Conservation (phyloP, 1,284 basidiomycete species). For the Malassezia arunalokei region DNA sequence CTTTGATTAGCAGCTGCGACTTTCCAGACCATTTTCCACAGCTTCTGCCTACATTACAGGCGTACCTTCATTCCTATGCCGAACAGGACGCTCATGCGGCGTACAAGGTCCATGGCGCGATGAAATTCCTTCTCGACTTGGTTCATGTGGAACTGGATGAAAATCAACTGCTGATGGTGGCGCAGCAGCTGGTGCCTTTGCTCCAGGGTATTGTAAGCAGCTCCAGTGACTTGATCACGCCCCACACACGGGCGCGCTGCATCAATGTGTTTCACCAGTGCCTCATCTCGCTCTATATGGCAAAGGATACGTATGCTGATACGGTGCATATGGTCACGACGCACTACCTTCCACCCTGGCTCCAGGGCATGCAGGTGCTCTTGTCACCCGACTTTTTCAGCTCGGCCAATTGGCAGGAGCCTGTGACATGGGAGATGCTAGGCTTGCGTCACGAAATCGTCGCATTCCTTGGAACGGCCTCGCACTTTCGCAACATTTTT, state of each 20-base stretch:
- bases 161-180: conserved; percentile 33
- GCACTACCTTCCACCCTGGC: conserved; percentile 72
- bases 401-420: conserved; percentile 4
- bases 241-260: conserved; percentile 56
- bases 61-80: conserved; percentile 18
- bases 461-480: conserved; percentile 34
- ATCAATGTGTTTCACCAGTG: conserved; percentile 83
- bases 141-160: conserved; percentile 42
- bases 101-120: conserved; percentile 29
- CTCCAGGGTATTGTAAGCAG: conserved; percentile 28
- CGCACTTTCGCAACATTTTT: conserved; percentile 31
- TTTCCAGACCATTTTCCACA: conserved; percentile 41
- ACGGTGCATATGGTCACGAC: conserved; percentile 70
- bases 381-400: conserved; percentile 2
- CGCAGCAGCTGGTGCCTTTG: conserved; percentile 31
- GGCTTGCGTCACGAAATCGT: conserved; percentile 30
- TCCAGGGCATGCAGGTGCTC: conserved; percentile 24
- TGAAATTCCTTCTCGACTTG: conserved; percentile 37
- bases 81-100: conserved; percentile 1
- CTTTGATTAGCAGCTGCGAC: conserved; percentile 33
- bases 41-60: conserved; percentile 27
- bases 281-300: conserved; percentile 77
- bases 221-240: conserved; percentile 17
- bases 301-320: conserved; percentile 78
- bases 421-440: conserved; percentile 20